phyloP scores from a whole-genome alignment of 2,329 filamentous ascomycete genomes.

The Diaporthe sp. region DNA sequence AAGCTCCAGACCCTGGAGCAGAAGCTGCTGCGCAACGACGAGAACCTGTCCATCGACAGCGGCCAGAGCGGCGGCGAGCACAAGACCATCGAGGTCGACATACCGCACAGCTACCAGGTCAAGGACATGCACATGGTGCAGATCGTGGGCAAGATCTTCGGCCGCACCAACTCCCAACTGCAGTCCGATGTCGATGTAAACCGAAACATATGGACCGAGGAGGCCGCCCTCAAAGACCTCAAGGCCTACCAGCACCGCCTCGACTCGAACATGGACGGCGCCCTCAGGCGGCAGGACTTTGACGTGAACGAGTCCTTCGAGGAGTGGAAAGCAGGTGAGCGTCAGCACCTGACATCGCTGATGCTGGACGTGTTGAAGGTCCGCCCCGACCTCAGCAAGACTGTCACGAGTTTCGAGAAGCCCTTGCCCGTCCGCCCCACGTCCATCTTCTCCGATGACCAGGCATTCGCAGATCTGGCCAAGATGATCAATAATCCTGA shows the following conservation, averaged over 20 bases:
- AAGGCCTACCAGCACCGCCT: constrained; percentile 94
- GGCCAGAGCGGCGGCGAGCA: constrained; percentile 70
- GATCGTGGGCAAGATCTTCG: constrained; percentile 88
- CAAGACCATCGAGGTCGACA: constrained; percentile 82
- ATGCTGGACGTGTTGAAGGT: constrained; percentile 91
- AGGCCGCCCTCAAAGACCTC: constrained; percentile 88
- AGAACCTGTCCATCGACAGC: constrained; percentile 80
- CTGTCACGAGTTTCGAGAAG: constrained; percentile 72
- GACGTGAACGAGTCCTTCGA: constrained; percentile 90
- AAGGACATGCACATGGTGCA: constrained; percentile 97
- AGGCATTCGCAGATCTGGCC: constrained; percentile 65
- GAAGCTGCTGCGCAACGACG: constrained; percentile 93
- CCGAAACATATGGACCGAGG: constrained; percentile 87
- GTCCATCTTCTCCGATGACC: constrained; percentile 62
- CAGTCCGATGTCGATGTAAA: constrained; percentile 90
- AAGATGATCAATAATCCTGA: constrained; percentile 63
- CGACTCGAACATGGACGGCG: constrained; percentile 81
- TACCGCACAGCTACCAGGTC: constrained; percentile 89
- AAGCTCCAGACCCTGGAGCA: constrained; percentile 87
- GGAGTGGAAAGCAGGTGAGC: constrained; percentile 91
- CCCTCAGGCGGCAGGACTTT: constrained; percentile 87
- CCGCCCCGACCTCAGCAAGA: constrained; percentile 87
- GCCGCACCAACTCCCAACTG: constrained; percentile 80
- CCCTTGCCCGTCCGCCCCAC: constrained; percentile 67
- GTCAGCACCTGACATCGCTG: constrained; percentile 89